phyloP scores from a whole-genome alignment of 441 rosid species.

The Euphorbia corollata region DNA sequence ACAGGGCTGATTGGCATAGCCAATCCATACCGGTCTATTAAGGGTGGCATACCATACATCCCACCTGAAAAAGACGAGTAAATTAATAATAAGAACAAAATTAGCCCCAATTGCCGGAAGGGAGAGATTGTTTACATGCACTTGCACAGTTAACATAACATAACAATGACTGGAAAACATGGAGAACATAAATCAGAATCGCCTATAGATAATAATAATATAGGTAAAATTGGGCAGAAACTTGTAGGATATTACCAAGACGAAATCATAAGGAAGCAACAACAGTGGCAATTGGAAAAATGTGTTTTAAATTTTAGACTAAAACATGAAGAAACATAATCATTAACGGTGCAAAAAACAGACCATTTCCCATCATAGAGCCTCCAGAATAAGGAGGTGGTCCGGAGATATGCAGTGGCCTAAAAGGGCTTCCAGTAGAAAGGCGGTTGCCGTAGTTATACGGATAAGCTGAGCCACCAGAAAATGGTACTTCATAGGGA shows the following conservation, averaged over 20 bases:
- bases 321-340: not conserved
- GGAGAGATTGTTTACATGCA: not conserved
- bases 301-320: not conserved
- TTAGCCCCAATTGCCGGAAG: not conserved
- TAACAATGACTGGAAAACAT: not conserved
- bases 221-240: not conserved
- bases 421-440: conserved; percentile 76
- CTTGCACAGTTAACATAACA: not conserved
- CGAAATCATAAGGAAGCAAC: not conserved
- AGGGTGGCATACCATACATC: conserved; percentile 80
- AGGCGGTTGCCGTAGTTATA: conserved; percentile 66
- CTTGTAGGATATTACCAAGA: not conserved
- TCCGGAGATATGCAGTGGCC: conserved; percentile 76
- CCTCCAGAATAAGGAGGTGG: conserved; percentile 87
- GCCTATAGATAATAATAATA: not conserved
- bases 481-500: conserved; percentile 75
- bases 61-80: conserved; percentile 42
- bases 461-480: conserved; percentile 91
- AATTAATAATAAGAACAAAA: conserved; percentile 2
- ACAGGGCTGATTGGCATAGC: conserved; percentile 76
- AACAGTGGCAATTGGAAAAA: not conserved
- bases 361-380: conserved; percentile 89
- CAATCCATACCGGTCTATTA: conserved; percentile 85
- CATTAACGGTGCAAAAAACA: too few species aligned
- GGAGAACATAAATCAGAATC: not conserved